Evolutionary conservation across 768 basidiomycete species (phyloP), one percentile per base, ranked within the genome.

Genomic region (Pleurotus citrinopileatus): DNA sequence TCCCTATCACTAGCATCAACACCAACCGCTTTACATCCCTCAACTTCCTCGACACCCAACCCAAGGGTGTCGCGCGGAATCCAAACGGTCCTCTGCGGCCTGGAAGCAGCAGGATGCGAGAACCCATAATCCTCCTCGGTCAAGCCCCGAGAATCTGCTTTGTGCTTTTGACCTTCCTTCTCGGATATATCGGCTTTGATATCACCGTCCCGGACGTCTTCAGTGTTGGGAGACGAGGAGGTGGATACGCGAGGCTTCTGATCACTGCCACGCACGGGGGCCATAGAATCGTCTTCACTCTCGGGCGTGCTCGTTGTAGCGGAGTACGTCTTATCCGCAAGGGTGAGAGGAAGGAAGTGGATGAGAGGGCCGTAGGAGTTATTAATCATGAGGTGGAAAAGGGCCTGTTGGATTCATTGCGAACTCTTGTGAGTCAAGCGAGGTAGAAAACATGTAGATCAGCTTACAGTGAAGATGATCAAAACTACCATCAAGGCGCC

Each of bases 401-500:
- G 84, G n/a, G 42, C 29, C 47, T 54, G 8, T 2, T 26, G 44
- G 26, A 48, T 17, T 4, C 22, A 19, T 5, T 36, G 20, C 32
- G 27, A 8, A 44, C 9, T 27, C 34, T 42, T n/a, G 42, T 15
- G 17, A 17, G n/a, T n/a, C n/a, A n/a, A n/a, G n/a, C n/a, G n/a
- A n/a, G n/a, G n/a, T n/a, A 25, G 22, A 32, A 54, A 12, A 43
- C 12, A 47, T 34, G 17, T n/a, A 19, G 6, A 26, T 7, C 15
- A 28, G 63, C 89, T 64, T 61, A 92, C 91, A 5, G 97, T 98
- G 57, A 93, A 55, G 19, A 84, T 69, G 57, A 98, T 91, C 53
- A 99, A 72, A 4, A 95, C 82, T 25, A 98, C 66, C 90, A 92
- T 92, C 48, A 97, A 67, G 26, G 79, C 84, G 8, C 87, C 97